Evolutionary conservation across 306 rosid species (phyloP).

Genomic region (Gastrolobium bilobum): DNA sequence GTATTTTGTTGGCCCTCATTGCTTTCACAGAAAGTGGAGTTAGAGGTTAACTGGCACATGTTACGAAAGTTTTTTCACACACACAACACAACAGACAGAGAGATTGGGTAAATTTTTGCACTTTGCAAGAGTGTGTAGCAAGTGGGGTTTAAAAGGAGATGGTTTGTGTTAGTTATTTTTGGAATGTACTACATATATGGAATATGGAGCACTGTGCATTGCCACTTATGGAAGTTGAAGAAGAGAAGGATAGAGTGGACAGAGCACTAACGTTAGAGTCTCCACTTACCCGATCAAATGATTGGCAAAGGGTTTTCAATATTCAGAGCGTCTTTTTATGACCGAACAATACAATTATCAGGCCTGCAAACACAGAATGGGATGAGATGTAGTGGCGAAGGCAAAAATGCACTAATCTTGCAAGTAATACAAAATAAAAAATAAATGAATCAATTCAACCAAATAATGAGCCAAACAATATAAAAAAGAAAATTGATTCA

Average conservation of each 20-base stretch:
- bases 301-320: background rate
- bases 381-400: background rate
- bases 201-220: background rate
- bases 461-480: background rate
- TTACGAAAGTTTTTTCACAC: background rate
- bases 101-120: background rate
- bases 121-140: slow-evolving; percentile 19
- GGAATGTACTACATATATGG: background rate
- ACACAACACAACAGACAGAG: background rate
- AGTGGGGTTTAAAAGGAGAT: slow-evolving; percentile 11
- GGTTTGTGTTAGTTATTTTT: background rate
- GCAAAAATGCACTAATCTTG: background rate
- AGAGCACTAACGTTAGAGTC: background rate
- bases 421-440: background rate
- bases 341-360: slow-evolving; percentile 3
- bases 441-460: background rate
- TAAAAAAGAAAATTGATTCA: background rate
- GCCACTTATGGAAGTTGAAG: background rate
- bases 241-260: background rate
- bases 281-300: background rate
- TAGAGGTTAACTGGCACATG: slow-evolving; percentile 40
- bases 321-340: slow-evolving; percentile 41
- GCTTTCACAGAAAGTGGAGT: slow-evolving; percentile 12
- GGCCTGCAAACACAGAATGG: slow-evolving; percentile 11
- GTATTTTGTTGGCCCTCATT: slow-evolving; percentile 22